Conservation (phyloP, 2,329 filamentous ascomycete genomes). For the Magnaporthales sp. region DNA sequence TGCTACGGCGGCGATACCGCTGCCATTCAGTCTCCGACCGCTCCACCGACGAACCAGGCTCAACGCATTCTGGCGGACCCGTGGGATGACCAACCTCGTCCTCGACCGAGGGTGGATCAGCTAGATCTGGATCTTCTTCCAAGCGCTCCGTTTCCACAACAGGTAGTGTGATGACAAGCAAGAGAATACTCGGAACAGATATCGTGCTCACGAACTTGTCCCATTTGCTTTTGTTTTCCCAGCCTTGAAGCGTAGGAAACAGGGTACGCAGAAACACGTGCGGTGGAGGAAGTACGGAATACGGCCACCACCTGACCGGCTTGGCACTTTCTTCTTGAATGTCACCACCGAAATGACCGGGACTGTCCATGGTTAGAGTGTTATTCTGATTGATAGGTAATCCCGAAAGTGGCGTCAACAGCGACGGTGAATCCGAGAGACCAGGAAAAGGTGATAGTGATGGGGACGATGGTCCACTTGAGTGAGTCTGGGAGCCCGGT, state of each 20-base stretch:
- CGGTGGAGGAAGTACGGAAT: constrained; percentile 62
- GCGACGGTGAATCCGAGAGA: constrained; percentile 50
- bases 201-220: constrained; percentile 74
- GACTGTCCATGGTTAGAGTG: constrained; percentile 13
- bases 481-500: constrained; percentile 31
- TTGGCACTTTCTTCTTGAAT: constrained; percentile 27
- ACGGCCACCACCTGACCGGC: constrained; percentile 73
- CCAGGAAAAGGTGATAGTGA: constrained; percentile 57
- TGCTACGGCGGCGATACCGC: constrained; percentile 44
- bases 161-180: constrained; percentile 83
- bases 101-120: constrained; percentile 23
- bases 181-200: constrained; percentile 81
- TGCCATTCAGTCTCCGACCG: constrained; percentile 48
- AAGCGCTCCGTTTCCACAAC: constrained; percentile 56
- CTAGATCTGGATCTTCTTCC: constrained; percentile 37
- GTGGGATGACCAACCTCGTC: constrained; percentile 14
- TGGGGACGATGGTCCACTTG: constrained; percentile 37
- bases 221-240: constrained; percentile 75
- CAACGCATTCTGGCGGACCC: neutral
- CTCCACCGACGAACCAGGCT: constrained; percentile 19
- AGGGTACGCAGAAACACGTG: constrained; percentile 63
- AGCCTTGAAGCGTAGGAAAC: constrained; percentile 80
- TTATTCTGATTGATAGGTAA: neutral
- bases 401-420: constrained; percentile 29
- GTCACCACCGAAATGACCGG: constrained; percentile 36